Evolutionary conservation across 2,329 filamentous ascomycete species (phyloP), one percentile per base, ranked within the genome.

Genomic region (Pestalotiopsis sp.): DNA sequence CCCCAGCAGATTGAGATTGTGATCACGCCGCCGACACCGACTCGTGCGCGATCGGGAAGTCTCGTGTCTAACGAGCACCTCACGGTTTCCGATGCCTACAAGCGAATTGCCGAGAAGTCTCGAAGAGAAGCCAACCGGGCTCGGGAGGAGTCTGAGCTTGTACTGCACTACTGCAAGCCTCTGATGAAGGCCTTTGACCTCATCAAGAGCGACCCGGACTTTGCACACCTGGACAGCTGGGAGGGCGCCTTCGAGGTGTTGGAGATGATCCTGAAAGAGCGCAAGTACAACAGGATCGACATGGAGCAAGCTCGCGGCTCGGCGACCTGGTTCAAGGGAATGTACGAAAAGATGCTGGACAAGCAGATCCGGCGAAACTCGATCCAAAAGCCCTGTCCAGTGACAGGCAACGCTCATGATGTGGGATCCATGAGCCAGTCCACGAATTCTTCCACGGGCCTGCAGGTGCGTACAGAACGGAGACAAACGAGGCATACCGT

Each of bases 211-310:
- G 23, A 66, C 49, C 41, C 63, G 2, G 63, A 66, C 20, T 66
- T 66, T 25, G 20, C 36, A 14, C 41, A 57, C 31, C 25, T 66
- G 9, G 63, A 66, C 23, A 31, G 20, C 11, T 66, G 63, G 63
- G 63, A 66, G 14, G 63, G 63, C 23, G 27, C 39, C 4, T 41
- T 56, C 14, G 41, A 66, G 14, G 63, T 66, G 20, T 45, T 66
- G 25, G 41, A 57, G 41, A 56, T 49, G 63, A 57, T 66, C 12
- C 49, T 66, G 14, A 25, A 36, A 27, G 63, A 66, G 20, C 41
- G 63, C 20, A 49, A 66, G 17, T 49, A 36, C 17, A 14, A 9
- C 31, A 23, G 9, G 13, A 20, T 23, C 6, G 39, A 13, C 9
- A 13, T 45, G 4, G 23, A 66, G 36, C 23, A 58, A 13, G 62